Evolutionary conservation across 192 early-diverging fungal genomes (phyloP), one percentile per base, ranked within the genome.

Genomic region (Linnemannia exigua): DNA sequence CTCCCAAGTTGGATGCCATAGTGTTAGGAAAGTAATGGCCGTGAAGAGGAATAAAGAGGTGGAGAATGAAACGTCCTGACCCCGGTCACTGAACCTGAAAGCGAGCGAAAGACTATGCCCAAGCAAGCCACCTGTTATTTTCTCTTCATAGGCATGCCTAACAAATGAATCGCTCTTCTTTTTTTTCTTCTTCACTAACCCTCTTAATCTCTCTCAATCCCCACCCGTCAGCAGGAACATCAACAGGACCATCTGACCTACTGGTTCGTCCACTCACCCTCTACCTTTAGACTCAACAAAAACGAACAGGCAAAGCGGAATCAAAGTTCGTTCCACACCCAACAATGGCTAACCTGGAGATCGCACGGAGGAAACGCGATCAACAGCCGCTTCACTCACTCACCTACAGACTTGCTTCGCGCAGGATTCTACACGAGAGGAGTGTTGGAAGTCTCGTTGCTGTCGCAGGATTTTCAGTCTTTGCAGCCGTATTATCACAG

Each of bases 321-420:
- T 41, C 17, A 46, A 36, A 46, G 5, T 19, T 22, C 46, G n/a
- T 71, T 22, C 28, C 25, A 28, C 31, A 35, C 72, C 75, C 75
- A 72, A 79, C 74, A 72, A 47, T 79, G 82, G 68, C 77, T 15
- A 19, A 54, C 71, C 38, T 82, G 22, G 73, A 79, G 67, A 85
- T 85, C 82, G 46, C 67, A 69, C 77, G 67, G 31, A 85, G 52
- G 69, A 85, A 76, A 77, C 82, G 82, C 69, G 77, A 68, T n/a
- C 77, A 77, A 7, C 67, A 75, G 58, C 82, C 71, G 8, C 67
- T 76, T 44, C 82, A 85, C 36, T 75, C 76, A 33, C 82, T 85
- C 68, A 79, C 75, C 35, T 85, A 85, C 69, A 75, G 77, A 74
- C 72, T 79, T 11, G 77, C 76, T 22, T 74, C 82, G 19, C 82